Evolutionary conservation across 192 early-diverging fungal species (phyloP).

Genomic region (Backusella westeae): DNA sequence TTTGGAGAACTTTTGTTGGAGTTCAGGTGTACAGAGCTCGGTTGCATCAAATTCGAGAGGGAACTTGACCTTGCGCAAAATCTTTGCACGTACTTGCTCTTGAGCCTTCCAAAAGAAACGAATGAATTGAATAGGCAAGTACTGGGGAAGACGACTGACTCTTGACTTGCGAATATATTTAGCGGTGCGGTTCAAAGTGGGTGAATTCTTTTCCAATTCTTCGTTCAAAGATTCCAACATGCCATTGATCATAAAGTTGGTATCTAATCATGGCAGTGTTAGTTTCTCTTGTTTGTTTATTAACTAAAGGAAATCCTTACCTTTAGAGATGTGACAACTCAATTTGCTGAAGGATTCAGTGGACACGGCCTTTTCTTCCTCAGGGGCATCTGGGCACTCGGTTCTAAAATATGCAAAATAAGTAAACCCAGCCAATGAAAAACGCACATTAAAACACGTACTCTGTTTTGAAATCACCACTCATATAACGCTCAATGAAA

Average conservation of each 20-base stretch:
- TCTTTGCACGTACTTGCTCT: conserved; percentile 83
- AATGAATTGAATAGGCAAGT: conserved; percentile 88
- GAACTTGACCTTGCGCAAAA: conserved; percentile 93
- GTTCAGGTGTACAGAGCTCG: conserved; percentile 82
- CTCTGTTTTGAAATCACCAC: conserved; percentile 48
- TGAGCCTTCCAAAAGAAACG: conserved; percentile 94
- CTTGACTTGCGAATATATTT: conserved; percentile 72
- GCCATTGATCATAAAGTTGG: conserved; percentile 77
- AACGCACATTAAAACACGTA: not conserved
- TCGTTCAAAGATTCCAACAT: conserved; percentile 69
- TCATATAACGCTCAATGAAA: conserved; percentile 86
- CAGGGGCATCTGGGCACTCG: conserved; percentile 77
- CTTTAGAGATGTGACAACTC: conserved; percentile 60
- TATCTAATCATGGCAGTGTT: conserved; percentile 36
- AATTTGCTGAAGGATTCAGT: conserved; percentile 78
- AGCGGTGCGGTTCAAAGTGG: conserved; percentile 75
- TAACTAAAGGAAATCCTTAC: conserved; percentile 21
- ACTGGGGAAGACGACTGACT: conserved; percentile 83
- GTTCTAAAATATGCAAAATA: conserved; percentile 41
- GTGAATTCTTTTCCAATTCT: conserved; percentile 88
- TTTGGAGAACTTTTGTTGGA: conserved; percentile 71
- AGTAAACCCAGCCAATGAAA: not conserved
- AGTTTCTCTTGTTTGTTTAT: not conserved
- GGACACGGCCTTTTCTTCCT: conserved; percentile 59
- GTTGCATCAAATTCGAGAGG: conserved; percentile 88